These are phyloP conservation scores for Cruciata laevipes DNA, from an alignment of 257 asterid genomes.

Conservation along the genomic window DNA sequence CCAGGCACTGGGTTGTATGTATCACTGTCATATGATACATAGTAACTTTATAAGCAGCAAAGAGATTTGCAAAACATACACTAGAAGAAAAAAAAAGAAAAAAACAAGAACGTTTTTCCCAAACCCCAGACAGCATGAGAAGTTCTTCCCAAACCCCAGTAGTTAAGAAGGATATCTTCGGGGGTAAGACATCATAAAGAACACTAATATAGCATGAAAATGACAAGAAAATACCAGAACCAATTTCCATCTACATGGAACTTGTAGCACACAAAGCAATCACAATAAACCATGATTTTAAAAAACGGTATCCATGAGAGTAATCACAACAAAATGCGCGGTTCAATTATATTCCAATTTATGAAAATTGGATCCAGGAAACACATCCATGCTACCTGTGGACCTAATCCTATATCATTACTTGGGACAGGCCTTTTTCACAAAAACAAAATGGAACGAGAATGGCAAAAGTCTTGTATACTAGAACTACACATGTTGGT, in stretches of 20 bases:
- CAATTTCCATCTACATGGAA: not conserved
- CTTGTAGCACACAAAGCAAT: not conserved
- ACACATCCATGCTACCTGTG: not conserved
- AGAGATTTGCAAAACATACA: not conserved
- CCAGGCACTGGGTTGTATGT: conserved; percentile 98
- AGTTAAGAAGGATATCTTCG: not conserved
- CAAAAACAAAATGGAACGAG: not conserved
- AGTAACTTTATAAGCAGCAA: not conserved
- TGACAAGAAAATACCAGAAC: not conserved
- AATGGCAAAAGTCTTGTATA: not conserved
- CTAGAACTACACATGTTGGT: not conserved
- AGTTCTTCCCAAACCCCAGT: not conserved
- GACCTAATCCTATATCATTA: not conserved
- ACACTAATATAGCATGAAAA: not conserved
- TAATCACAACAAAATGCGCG: not conserved
- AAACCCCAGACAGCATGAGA: not conserved
- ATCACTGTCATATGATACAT: conserved; percentile 40
- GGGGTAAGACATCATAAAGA: not conserved
- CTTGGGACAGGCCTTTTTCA: not conserved
- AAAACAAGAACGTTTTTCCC: too few species aligned
- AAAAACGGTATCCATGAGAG: not conserved
- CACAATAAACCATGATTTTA: not conserved
- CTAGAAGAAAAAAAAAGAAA: too few species aligned
- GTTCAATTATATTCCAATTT: not conserved
- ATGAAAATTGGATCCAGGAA: not conserved